These are phyloP conservation scores for Paramecium sexaurelia DNA, from an alignment of 73 alveolate genomes.

Conservation along the genomic window DNA sequence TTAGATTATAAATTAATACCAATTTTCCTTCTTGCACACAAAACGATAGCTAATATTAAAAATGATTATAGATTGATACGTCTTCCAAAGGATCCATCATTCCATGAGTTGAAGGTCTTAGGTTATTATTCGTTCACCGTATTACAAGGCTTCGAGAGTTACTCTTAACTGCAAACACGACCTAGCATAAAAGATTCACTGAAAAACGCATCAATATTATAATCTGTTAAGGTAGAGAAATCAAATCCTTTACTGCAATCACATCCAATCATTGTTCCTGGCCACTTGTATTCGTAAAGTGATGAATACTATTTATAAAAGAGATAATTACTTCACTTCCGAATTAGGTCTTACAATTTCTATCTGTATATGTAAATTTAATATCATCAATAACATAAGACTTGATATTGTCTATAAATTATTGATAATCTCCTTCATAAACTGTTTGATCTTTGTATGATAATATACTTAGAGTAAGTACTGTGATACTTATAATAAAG, in stretches of 20 bases:
- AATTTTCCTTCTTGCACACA: conserved; percentile 3
- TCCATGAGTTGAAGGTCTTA: conserved; percentile 18
- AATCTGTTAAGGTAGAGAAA: background rate
- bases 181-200: background rate
- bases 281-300: conserved; percentile 16
- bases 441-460: background rate
- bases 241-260: conserved; percentile 13
- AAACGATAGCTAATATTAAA: background rate
- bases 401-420: background rate
- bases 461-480: background rate
- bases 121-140: conserved; percentile 9
- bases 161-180: conserved; percentile 6
- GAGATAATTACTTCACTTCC: background rate
- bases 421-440: conserved; percentile 13
- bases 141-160: background rate
- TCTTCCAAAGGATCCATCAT: conserved; percentile 34
- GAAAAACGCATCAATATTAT: background rate
- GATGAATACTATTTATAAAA: background rate
- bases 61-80: background rate
- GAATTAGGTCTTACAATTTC: background rate
- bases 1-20: background rate
- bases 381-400: conserved; percentile 14
- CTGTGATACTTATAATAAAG: background rate
- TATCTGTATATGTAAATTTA: conserved; percentile 18
- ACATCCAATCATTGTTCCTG: conserved; percentile 40